Percentiles rank a stretch among this genome's conserved stretches.
These are phyloP conservation scores for Salvia miltiorrhiza DNA, from an alignment of 257 asterid genomes.

Conservation along the genomic window DNA sequence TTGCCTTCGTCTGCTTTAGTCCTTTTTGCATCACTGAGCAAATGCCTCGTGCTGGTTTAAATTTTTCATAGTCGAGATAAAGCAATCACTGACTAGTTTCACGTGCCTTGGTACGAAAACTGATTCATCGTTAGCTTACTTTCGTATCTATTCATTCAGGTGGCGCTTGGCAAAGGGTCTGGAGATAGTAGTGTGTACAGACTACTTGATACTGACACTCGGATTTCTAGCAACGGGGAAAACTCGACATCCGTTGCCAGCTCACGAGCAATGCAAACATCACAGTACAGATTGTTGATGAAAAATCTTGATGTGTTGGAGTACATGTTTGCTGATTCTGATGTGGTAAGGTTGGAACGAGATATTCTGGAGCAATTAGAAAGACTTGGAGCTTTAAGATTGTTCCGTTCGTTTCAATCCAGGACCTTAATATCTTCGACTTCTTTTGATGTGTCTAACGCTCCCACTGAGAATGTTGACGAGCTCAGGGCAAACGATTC, in stretches of 20 bases:
- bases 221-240: conserved; percentile 21
- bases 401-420: conserved; percentile 56
- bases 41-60: background rate
- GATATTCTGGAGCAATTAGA: conserved; percentile 70
- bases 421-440: conserved; percentile 37
- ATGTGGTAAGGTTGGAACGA: conserved; percentile 48
- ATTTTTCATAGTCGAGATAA: background rate
- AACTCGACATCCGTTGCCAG: conserved; percentile 24
- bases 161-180: conserved; percentile 31
- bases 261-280: conserved; percentile 38
- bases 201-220: conserved; percentile 23
- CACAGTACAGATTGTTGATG: conserved; percentile 57
- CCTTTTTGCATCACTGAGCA: background rate
- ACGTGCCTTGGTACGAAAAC: background rate
- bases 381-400: conserved; percentile 73
- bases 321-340: conserved; percentile 55
- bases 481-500: conserved; percentile 27
- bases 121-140: conserved; percentile 11
- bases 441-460: conserved; percentile 23
- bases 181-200: conserved; percentile 26
- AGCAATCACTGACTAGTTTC: background rate
- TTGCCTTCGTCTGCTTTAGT: conserved; percentile 15
- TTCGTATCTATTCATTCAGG: conserved; percentile 33
- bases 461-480: conserved; percentile 34
- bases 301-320: conserved; percentile 67